Percentiles rank a stretch among this genome's conserved stretches.
Evolutionary conservation across 768 basidiomycete genomes (phyloP).

Genomic region (Leccinum rimulosum): DNA sequence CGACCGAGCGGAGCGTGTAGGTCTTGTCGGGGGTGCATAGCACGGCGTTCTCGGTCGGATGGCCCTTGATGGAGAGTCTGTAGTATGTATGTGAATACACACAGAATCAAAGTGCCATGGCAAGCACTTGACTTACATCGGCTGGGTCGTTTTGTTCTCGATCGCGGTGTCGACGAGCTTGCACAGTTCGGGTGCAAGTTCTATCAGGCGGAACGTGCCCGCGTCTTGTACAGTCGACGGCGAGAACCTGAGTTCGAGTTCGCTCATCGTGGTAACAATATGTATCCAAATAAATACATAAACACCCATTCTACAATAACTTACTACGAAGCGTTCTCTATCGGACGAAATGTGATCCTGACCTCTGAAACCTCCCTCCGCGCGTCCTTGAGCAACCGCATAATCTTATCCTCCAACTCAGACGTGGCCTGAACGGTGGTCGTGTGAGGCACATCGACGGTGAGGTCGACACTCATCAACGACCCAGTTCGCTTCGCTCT

Average conservation of each 20-base stretch:
- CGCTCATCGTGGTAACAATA: conserved; percentile 15
- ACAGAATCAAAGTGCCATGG: not conserved
- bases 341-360: conserved; percentile 57
- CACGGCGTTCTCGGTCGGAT: conserved; percentile 81
- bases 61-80: conserved; percentile 80
- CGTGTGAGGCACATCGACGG: conserved; percentile 60
- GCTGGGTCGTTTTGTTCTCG: conserved; percentile 31
- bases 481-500: conserved; percentile 80
- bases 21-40: conserved; percentile 82
- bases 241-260: conserved; percentile 50
- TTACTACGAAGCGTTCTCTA: conserved; percentile 22
- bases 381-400: conserved; percentile 48
- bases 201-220: conserved; percentile 65
- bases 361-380: conserved; percentile 74
- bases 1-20: conserved; percentile 80
- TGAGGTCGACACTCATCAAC: conserved; percentile 78
- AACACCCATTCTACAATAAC: no score
- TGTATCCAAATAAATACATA: no score
- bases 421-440: conserved; percentile 59
- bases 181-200: conserved; percentile 70
- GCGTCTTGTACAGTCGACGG: conserved; percentile 43
- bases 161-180: conserved; percentile 55
- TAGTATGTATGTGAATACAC: not conserved
- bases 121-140: conserved; percentile 15
- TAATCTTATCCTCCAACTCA: conserved; percentile 61